These are phyloP conservation scores for Elasticomyces elasticus DNA, from an alignment of 495 filamentous ascomycete species.

Conservation along the genomic window DNA sequence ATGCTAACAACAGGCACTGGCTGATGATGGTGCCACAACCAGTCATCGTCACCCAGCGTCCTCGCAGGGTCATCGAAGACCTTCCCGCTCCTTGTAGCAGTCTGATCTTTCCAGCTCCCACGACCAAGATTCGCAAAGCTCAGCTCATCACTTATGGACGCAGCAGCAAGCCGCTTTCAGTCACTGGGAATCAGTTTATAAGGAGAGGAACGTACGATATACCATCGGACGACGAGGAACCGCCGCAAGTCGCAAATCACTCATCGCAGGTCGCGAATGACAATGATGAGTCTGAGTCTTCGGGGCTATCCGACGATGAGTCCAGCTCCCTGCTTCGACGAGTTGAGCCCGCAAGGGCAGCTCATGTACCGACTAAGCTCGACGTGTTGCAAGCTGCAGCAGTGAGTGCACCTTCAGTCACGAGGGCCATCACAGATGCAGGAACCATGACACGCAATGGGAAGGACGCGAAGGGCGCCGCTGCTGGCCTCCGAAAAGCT, in stretches of 20 bases:
- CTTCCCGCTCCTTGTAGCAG: background rate
- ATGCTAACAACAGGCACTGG: background rate
- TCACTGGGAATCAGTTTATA: slow-evolving; percentile 14
- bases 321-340: background rate
- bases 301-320: background rate
- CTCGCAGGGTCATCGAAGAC: background rate
- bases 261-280: background rate
- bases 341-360: background rate
- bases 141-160: slow-evolving; percentile 11
- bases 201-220: slow-evolving; percentile 2
- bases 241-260: background rate
- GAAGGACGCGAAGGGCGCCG: background rate
- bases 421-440: too few relatives aligned
- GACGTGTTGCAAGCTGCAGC: background rate
- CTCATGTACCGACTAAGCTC: background rate
- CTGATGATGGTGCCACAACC: background rate
- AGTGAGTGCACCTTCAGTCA: background rate
- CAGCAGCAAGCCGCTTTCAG: slow-evolving; percentile 7
- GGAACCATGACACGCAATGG: too few relatives aligned
- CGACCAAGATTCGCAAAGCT: background rate
- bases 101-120: background rate
- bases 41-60: background rate
- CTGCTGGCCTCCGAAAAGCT: background rate
- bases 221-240: slow-evolving; percentile 1
- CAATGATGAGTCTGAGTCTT: background rate